These are phyloP conservation scores for Taiozyma sp. DNA, from an alignment of 1,139 yeast species.

Conservation along the genomic window DNA sequence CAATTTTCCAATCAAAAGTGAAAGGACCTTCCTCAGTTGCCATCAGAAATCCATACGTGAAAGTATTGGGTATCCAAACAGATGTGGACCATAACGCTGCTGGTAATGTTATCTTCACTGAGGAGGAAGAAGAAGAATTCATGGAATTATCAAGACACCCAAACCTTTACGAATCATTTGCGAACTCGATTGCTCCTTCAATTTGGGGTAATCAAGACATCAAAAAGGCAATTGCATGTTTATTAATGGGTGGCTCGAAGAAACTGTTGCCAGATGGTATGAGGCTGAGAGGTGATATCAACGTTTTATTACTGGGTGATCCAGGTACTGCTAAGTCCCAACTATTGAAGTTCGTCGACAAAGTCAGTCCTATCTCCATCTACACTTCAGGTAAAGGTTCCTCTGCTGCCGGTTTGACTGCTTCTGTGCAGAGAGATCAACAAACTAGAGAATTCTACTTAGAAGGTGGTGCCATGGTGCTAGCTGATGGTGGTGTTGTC, in stretches of 20 bases:
- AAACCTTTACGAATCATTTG: constrained; percentile 74
- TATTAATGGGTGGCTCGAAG: constrained; percentile 92
- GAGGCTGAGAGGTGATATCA: constrained; percentile 96
- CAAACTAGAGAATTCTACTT: constrained; percentile 85
- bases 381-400: constrained; percentile 99
- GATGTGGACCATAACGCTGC: constrained; percentile 72
- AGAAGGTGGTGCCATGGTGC: constrained; percentile 99
- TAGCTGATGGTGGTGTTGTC: constrained; percentile 98
- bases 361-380: constrained; percentile 90
- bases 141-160: constrained; percentile 77
- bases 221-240: constrained; percentile 88
- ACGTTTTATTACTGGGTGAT: constrained; percentile 89
- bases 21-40: constrained; percentile 66
- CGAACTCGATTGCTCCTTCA: constrained; percentile 94
- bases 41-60: constrained; percentile 86
- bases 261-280: constrained; percentile 92
- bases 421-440: constrained; percentile 92
- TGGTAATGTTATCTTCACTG: constrained; percentile 67
- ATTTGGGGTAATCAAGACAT: constrained; percentile 92
- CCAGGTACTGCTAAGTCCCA: constrained; percentile 99
- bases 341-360: constrained; percentile 88
- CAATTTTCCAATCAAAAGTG: constrained; percentile 75
- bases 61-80: constrained; percentile 81
- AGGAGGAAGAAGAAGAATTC: constrained; percentile 93
- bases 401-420: constrained; percentile 98